Base-by-base conservation (phyloP, 805 yeast genomes). In the Metschnikowia hibisci region DNA sequence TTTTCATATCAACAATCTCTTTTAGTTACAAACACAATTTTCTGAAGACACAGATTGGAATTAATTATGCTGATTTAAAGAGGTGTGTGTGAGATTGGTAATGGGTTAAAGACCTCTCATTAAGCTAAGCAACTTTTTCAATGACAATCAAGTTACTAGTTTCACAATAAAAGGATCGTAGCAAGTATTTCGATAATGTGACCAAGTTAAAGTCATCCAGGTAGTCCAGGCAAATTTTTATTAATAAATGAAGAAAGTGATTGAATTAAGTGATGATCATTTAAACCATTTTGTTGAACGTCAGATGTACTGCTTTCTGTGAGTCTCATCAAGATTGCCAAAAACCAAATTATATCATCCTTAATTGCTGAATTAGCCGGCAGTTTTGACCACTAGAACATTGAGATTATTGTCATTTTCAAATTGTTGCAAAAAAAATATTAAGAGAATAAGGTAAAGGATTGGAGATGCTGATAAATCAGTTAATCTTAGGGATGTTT, bases 401-500 rank as follows among this genome's bases (percentile, higher is more conserved):
- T 83, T 84, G 49, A 91, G 76, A 57, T 91, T 91, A 57, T 85
- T 95, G 58, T 91, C 91, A 66, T 93, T 87, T 62, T 91, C 98
- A 50, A 91, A 80, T 57, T 88, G 96, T 35, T 80, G 79, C 9
- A 90, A 71, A n/a, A n/a, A n/a, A n/a, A 35, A 87, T 74, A 0
- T 85, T 82, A 16, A 77, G 65, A 34, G 89, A 77, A 11, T 89
- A 79, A 2, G 95, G 84, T 14, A 89, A 58, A 2, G 98, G 97
- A 58, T 87, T 87, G 1, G 84, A 65, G 46, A 79, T 81, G 15
- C 89, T 76, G 10, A 87, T 71, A n/a, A n/a, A 50, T 82, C 81
- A 0, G 95, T 84, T 16, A 91, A 66, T 35, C 78, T 71, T 47
- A 89, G 73, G 77, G 84, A 82, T 77, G 86, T n/a, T n/a, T 82